Evolutionary conservation across 75 land plant genomes (phyloP), one percentile per base, ranked within the genome.

Genomic region (Chamaecyparis obtusa): DNA sequence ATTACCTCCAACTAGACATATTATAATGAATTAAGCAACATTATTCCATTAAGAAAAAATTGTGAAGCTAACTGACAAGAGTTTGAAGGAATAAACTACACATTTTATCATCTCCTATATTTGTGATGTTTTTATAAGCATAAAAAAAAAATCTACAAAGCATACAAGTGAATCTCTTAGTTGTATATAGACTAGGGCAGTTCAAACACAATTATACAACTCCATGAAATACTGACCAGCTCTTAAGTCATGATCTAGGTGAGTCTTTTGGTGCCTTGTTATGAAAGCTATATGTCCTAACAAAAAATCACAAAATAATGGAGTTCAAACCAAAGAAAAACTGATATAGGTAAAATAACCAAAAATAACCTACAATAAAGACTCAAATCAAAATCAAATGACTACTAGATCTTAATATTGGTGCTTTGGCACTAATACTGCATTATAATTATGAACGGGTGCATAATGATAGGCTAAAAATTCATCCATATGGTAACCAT

Each of bases 351-450:
- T n/a, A n/a, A n/a, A n/a, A n/a, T n/a, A n/a, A n/a, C n/a, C n/a
- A 9, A 1, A 27, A 39, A 27, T 36, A 64, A 24, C 2, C 44
- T 24, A 37, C 81, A 44, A 10, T 30, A 30, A 86, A 64, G 14
- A 19, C 21, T 60, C 67, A 32, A 27, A 36, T 37, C 36, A 3
- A 86, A 39, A 36, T 9, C 2, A 35, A n/a, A 32, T 6, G 27
- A 30, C 67, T 84, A 88, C 88, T 36, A 88, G 19, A 32, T 48
- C 85, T 35, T 79, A 67, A 16, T 71, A 83, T n/a, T 85, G 88
- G 9, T 86, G 85, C 46, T 88, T 88, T 17, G 84, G 60, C 27
- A 80, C 86, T 21, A 79, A 69, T n/a, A 39, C 41, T 14, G 30
- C 43, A 33, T 74, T 30, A 72, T 88, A 88, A 33, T 33, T 35